These are phyloP conservation scores for Xylaria sp. DNA, from an alignment of 2,329 filamentous ascomycete species.

Conservation along the genomic window DNA sequence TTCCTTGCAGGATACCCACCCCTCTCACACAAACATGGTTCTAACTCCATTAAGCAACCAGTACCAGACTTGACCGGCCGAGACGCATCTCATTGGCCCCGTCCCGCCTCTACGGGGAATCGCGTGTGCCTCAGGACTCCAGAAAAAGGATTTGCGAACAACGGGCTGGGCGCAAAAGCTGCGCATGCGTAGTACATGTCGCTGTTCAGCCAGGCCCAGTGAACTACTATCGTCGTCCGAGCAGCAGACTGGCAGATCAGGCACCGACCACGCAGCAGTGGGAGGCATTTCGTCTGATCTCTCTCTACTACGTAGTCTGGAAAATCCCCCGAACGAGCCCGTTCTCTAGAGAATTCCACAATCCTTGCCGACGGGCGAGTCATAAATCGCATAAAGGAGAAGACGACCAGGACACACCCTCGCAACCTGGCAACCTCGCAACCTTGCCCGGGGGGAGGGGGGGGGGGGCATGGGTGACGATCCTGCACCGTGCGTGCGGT, in stretches of 20 bases:
- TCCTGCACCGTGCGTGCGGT: conserved; percentile 20
- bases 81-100: conserved; percentile 22
- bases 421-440: no score
- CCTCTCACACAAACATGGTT: conserved; percentile 12
- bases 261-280: background rate
- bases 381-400: conserved; percentile 26
- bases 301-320: conserved; percentile 3
- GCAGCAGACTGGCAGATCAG: no score
- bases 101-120: no score
- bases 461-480: conserved; percentile 15
- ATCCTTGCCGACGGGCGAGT: conserved; percentile 15
- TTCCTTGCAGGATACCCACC: conserved; percentile 31
- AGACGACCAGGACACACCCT: no score
- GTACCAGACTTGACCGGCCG: conserved; percentile 6
- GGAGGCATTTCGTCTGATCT: conserved; percentile 17
- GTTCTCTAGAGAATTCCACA: conserved; percentile 11
- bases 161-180: no score
- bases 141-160: no score
- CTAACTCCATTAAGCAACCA: conserved; percentile 20
- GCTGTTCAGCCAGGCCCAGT: no score
- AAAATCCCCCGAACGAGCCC: conserved; percentile 10
- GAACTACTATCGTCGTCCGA: no score
- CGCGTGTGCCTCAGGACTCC: no score
- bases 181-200: no score
- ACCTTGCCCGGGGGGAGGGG: no score